Base-by-base conservation (phyloP, 2,329 filamentous ascomycete genomes). In the Fusarium robinianum region DNA sequence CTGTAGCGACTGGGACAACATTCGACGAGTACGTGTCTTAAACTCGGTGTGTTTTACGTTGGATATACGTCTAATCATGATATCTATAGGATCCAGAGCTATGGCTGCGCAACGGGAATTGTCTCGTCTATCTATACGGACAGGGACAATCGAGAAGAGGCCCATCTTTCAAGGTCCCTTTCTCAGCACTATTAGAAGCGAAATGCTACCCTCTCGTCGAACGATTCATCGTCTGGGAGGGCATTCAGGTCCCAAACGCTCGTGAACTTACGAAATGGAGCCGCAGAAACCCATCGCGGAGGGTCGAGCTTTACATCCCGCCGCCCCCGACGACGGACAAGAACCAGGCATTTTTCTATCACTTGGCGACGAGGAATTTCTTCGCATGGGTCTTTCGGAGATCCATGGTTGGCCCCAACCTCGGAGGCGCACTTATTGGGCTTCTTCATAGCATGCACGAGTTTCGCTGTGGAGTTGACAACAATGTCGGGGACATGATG, bases 351-450 rank as follows among this genome's bases (percentile, higher is more conserved):
- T 80, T 82, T 54, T 66, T 73, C 24, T 85, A 85, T 63, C 84
- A 89, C 57, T 62, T 89, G 5, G 80, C 83, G 2, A 87, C 81
- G 3, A 78, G 88, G 10, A 92, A 92, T 60, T 80, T 90, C 56
- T 85, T 91, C 46, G 87, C 88, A 4, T 90, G 84, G 73, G 65
- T 88, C 2, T 77, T 80, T 43, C 72, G 79, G 3, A 78, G 78
- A 47, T 80, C 87, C 1, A 63, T 91, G 22, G 87, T 90, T 2
- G 88, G 87, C 5, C 70, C 76, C 23, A 76, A 80, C 39, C 75
- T 94, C 12, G 86, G 87, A 2, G 67, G 68, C 14, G 77, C 86
- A 0, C 68, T 91, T 8, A 76, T 85, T 10, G 74, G 75, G 16
- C 72, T 92, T n/a, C 71, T 87, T 53, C 76, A 81, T 45, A 81